Evolutionary conservation across 331 rosid species (phyloP).

Genomic region (Ulmus americana): DNA sequence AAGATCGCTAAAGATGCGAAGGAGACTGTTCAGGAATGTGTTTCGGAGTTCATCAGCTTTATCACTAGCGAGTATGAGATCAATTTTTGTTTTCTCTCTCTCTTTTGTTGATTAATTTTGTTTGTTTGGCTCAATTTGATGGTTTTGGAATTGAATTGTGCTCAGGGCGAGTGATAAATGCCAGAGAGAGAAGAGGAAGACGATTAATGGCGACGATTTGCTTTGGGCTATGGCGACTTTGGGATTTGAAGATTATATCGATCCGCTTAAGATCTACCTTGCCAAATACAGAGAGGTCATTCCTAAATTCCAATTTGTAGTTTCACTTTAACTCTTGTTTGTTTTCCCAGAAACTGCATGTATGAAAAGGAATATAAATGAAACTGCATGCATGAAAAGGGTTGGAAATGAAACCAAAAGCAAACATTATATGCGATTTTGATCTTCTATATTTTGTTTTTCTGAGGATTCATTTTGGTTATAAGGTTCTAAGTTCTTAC

Average conservation of each 20-base stretch:
- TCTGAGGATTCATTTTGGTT: not conserved
- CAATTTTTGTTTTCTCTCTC: not conserved
- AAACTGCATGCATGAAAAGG: no score
- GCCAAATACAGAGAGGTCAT: slow-evolving; percentile 79
- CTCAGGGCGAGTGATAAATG: slow-evolving; percentile 96
- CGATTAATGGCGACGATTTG: slow-evolving; percentile 92
- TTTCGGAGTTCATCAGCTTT: slow-evolving; percentile 96
- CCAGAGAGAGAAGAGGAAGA: slow-evolving; percentile 96
- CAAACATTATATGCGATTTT: not conserved
- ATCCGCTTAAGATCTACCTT: slow-evolving; percentile 83
- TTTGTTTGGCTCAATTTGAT: not conserved
- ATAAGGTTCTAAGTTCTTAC: slow-evolving; percentile 24
- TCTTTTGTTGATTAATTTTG: not conserved
- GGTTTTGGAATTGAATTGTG: slow-evolving; percentile 9
- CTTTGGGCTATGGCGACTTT: slow-evolving; percentile 98
- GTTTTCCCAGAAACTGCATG: not conserved
- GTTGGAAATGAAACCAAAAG: no score
- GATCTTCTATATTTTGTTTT: not conserved
- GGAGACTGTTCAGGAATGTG: slow-evolving; percentile 95
- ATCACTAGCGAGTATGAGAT: slow-evolving; percentile 80
- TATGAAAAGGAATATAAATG: not conserved
- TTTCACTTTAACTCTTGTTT: not conserved
- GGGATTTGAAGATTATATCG: slow-evolving; percentile 92
- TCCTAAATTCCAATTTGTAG: not conserved
- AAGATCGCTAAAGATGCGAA: slow-evolving; percentile 94